Conservation (phyloP, 495 filamentous ascomycete genomes). For the Penicillium cosmopolitanum region DNA sequence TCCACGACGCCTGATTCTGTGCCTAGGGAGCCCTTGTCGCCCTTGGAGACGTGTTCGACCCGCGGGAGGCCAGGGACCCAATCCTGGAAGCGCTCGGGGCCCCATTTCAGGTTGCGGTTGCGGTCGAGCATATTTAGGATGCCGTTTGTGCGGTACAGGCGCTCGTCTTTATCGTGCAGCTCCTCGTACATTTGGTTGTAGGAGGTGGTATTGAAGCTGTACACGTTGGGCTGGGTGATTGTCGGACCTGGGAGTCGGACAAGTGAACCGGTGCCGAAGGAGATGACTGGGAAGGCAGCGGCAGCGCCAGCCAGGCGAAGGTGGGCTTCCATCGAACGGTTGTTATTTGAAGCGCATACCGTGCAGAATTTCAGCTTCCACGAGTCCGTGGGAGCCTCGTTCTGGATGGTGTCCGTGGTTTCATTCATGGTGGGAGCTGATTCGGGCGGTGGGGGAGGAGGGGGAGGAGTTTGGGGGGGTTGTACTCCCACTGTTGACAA, state of each 20-base stretch:
- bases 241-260: slow-evolving; percentile 93
- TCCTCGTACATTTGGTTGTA: slow-evolving; percentile 91
- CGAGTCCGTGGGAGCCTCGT: slow-evolving; percentile 54
- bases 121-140: slow-evolving; percentile 93
- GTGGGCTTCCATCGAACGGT: slow-evolving; percentile 98
- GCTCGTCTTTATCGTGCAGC: slow-evolving; percentile 79
- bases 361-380: slow-evolving; percentile 97
- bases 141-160: slow-evolving; percentile 89
- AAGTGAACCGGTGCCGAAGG: slow-evolving; percentile 94
- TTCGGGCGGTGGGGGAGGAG: slow-evolving; percentile 56
- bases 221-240: slow-evolving; percentile 93
- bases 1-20: slow-evolving; percentile 92
- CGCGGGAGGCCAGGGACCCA: slow-evolving; percentile 89
- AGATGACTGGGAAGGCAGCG: slow-evolving; percentile 85
- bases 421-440: slow-evolving; percentile 25
- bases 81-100: slow-evolving; percentile 97
- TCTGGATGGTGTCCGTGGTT: slow-evolving; percentile 25
- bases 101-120: slow-evolving; percentile 90
- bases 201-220: slow-evolving; percentile 92
- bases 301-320: slow-evolving; percentile 77
- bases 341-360: slow-evolving; percentile 96
- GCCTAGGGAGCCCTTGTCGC: slow-evolving; percentile 73
- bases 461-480: slow-evolving; percentile 44
- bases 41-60: slow-evolving; percentile 56
- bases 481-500: slow-evolving; percentile 48